Evolutionary conservation across 192 early-diverging fungal species (phyloP), one percentile per base, ranked within the genome.

Genomic region (Coemansia sp.): DNA sequence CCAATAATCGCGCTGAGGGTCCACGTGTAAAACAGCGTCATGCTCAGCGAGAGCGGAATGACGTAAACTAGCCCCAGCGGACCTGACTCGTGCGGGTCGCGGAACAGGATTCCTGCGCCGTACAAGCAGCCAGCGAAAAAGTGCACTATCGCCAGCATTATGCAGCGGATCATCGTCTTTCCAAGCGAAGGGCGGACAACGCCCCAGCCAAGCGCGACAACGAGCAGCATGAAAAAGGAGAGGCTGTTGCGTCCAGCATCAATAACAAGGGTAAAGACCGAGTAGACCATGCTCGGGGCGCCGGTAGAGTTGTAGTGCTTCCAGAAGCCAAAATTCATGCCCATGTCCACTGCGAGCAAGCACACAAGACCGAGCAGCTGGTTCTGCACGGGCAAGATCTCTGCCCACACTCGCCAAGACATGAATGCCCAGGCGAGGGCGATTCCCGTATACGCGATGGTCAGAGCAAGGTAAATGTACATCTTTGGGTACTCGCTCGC

Each of bases 1-100:
- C 85, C 65, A 9, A 89, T 90, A 51, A 97, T 84, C 1, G 93
- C 93, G 43, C 87, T 87, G 46, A 99, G 77, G 10, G 89, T 99
- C 92, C 94, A 95, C n/a, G 93, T 85, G 76, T 99, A 98, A 60
- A 99, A 99, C 27, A 88, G 74, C 0, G 93, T 92, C 95, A 97
- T 94, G 40, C 93, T 92, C 20, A 93, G 71, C 4, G 97, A 88
- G 36, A 98, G 80, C 2, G 97, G 97, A 9, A 98, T 84, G 17
- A 94, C 90, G 25, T 94, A 92, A 37, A 97, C 64, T 20, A 96
- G 84, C 7, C 94, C 72, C 32, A 92, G 51, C 2, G 71, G 84
- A 1, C 86, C 85, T 17, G 89, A 85, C 31, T 86, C 85, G 59
- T 95, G 88, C 17, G 84, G 88, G 32, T 85, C 84, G 61, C 90